Percentiles rank a stretch among this genome's conserved stretches.
phyloP scores from a whole-genome alignment of 2,329 filamentous ascomycete species.

The Stagonosporopsis vannaccii region DNA sequence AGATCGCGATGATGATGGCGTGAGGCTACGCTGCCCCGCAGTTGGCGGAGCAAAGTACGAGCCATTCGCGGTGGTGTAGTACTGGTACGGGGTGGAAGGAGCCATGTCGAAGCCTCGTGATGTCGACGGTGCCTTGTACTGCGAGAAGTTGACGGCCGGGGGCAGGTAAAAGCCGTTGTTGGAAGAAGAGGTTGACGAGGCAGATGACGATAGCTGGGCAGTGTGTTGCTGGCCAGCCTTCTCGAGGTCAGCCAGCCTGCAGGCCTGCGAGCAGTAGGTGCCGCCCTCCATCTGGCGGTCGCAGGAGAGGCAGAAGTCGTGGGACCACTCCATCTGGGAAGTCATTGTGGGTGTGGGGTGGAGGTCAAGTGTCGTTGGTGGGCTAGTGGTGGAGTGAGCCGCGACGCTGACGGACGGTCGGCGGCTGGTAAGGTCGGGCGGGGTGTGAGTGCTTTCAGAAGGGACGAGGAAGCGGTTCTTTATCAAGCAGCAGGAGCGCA shows the following conservation, averaged over 20 bases:
- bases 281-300: conserved; percentile 82
- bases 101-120: conserved; percentile 47
- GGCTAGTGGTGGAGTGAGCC: conserved; percentile 9
- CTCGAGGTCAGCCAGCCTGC: conserved; percentile 87
- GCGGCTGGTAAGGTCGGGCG: conserved; percentile 4
- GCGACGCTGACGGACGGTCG: conserved; percentile 10
- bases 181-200: conserved; percentile 59
- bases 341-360: conserved; percentile 37
- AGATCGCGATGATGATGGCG: conserved; percentile 77
- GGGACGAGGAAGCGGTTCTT: conserved; percentile 6
- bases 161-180: conserved; percentile 70
- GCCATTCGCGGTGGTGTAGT: conserved; percentile 44
- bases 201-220: conserved; percentile 60
- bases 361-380: neutral
- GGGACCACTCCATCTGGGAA: conserved; percentile 72
- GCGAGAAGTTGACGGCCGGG: conserved; percentile 77
- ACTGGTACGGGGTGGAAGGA: conserved; percentile 55
- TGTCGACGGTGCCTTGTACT: conserved; percentile 66
- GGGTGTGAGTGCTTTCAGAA: conserved; percentile 2
- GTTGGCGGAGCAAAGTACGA: conserved; percentile 49
- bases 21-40: conserved; percentile 49
- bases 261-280: conserved; percentile 91
- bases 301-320: conserved; percentile 92
- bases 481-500: conserved; percentile 16
- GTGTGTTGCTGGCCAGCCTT: conserved; percentile 59